phyloP scores from a whole-genome alignment of 352 stramenopile species.

The Pelagophyceae sp. region DNA sequence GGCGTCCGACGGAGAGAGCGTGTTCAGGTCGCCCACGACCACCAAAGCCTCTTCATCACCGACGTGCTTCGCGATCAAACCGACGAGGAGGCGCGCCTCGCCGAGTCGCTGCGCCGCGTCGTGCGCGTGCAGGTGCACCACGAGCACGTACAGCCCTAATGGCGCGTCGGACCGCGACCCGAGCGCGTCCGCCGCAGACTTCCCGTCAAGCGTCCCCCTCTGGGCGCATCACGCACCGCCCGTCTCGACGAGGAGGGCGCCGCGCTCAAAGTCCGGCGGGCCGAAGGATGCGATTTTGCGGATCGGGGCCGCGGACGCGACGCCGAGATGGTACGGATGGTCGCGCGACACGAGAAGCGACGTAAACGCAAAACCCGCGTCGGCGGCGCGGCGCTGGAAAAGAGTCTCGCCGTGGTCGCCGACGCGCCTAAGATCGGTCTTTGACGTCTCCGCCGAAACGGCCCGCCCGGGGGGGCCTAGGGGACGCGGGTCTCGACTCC shows the following conservation, averaged over 20 bases:
- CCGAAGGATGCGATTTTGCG: neutral
- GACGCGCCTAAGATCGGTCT: too few relatives aligned
- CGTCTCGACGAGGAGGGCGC: neutral
- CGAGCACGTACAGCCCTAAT: neutral
- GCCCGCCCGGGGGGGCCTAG: too few relatives aligned
- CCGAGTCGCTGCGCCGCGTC: neutral
- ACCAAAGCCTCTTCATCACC: neutral
- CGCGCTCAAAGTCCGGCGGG: constrained; percentile 1
- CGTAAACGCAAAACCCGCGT: neutral
- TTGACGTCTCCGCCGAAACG: too few relatives aligned
- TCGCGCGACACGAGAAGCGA: neutral
- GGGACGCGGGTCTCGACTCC: too few relatives aligned
- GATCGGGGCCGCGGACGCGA: neutral
- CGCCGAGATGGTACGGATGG: neutral
- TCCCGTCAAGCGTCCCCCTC: too few relatives aligned
- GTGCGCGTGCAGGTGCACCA: neutral
- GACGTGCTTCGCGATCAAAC: neutral
- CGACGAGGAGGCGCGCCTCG: neutral
- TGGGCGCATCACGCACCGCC: too few relatives aligned
- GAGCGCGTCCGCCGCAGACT: too few relatives aligned
- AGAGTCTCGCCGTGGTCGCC: neutral
- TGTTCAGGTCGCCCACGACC: neutral
- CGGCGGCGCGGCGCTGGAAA: neutral
- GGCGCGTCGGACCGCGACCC: too few relatives aligned
- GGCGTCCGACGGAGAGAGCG: neutral